Percentiles rank a stretch among this genome's conserved stretches.
Conservation (phyloP, 345 rosid genomes). For the Isatis tinctoria region DNA sequence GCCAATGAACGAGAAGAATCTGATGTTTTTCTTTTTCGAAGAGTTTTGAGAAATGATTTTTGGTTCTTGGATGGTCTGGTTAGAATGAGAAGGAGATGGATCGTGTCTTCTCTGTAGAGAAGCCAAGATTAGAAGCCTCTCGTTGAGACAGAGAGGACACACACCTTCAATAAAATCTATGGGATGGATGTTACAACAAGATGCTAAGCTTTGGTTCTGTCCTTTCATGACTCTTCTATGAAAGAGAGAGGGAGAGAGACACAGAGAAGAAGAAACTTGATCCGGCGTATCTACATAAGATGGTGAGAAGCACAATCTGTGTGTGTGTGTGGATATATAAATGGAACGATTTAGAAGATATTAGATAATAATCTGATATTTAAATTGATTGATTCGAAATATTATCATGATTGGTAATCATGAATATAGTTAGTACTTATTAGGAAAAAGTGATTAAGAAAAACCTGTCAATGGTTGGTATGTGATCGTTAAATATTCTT, state of each 20-base stretch:
- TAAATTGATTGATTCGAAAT: not conserved
- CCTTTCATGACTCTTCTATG: constrained; percentile 39
- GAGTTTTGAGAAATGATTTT: not conserved
- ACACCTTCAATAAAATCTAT: constrained; percentile 54
- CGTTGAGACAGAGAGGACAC: constrained; percentile 70
- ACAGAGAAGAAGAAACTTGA: not conserved
- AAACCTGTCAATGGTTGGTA: constrained; percentile 4
- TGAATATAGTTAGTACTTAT: not conserved
- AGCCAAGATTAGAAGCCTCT: constrained; percentile 49
- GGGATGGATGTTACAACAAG: constrained; percentile 77
- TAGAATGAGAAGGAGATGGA: not conserved
- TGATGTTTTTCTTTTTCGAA: not conserved
- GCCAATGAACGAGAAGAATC: constrained; percentile 13
- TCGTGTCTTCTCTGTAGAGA: not conserved
- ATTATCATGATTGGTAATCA: not conserved
- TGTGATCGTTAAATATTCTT: not conserved
- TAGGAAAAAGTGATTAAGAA: not conserved
- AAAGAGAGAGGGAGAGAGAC: not conserved
- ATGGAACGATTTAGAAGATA: not conserved
- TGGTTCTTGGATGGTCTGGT: not conserved
- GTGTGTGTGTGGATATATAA: not conserved
- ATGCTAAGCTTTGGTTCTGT: constrained; percentile 38
- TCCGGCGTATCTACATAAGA: constrained; percentile 1
- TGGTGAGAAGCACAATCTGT: constrained; percentile 19
- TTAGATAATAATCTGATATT: not conserved